Percentiles rank a stretch among this genome's conserved stretches.
phyloP scores from a whole-genome alignment of 2,329 filamentous ascomycete species.

The Exophiala calicioides region DNA sequence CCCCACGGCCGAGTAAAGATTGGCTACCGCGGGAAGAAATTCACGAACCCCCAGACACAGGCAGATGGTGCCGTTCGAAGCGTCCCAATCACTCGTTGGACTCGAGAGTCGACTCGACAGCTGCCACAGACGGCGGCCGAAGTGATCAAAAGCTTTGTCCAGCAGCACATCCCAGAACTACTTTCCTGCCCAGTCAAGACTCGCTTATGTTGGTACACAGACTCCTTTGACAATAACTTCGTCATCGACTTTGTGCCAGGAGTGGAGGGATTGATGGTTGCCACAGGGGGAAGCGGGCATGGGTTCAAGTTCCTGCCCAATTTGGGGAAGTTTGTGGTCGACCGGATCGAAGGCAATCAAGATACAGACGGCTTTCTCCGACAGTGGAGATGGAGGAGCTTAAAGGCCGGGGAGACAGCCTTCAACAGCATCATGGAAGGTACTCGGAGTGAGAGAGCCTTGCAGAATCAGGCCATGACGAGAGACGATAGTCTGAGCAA shows the following conservation, averaged over 20 bases:
- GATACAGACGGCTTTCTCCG: slow-evolving; percentile 34
- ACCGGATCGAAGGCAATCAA: slow-evolving; percentile 49
- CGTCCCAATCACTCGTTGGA: slow-evolving; percentile 45
- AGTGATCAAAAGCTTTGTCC: slow-evolving; percentile 39
- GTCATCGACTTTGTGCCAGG: slow-evolving; percentile 55
- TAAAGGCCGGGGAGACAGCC: slow-evolving; percentile 18
- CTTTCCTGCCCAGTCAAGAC: too few species aligned
- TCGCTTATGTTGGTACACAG: slow-evolving; percentile 59
- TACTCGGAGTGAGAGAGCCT: slow-evolving; percentile 16
- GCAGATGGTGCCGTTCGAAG: slow-evolving; percentile 42
- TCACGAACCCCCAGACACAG: slow-evolving; percentile 46
- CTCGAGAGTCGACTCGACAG: slow-evolving; percentile 14
- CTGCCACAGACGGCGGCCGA: slow-evolving; percentile 29
- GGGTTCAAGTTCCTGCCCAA: slow-evolving; percentile 64
- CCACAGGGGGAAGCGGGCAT: slow-evolving; percentile 63
- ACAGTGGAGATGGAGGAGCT: slow-evolving; percentile 31
- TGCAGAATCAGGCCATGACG: too few species aligned
- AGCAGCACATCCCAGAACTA: slow-evolving; percentile 47
- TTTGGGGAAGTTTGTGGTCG: slow-evolving; percentile 57
- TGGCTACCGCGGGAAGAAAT: slow-evolving; percentile 55
- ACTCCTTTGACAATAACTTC: slow-evolving; percentile 58
- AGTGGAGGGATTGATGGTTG: slow-evolving; percentile 56
- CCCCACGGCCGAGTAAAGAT: slow-evolving; percentile 50
- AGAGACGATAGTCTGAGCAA: too few species aligned
- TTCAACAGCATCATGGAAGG: slow-evolving; percentile 32